Evolutionary conservation across 192 early-diverging fungal genomes (phyloP).

Genomic region (Jimgerdemannia lactiflua): DNA sequence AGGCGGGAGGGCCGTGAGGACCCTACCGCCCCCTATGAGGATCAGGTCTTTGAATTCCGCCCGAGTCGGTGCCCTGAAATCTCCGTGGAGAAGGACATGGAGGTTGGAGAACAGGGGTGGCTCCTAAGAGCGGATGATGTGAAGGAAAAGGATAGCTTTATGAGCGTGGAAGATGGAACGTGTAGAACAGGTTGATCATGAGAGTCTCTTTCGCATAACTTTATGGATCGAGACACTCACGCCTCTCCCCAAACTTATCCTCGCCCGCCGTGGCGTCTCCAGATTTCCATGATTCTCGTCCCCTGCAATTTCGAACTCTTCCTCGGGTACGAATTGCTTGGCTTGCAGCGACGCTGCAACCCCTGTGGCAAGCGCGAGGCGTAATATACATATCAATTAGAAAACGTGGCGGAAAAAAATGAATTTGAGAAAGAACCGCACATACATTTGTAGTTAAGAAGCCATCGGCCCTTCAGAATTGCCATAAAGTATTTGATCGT

Average conservation of each 20-base stretch:
- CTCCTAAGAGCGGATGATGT: neutral
- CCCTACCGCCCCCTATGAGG: neutral
- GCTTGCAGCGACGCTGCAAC: neutral
- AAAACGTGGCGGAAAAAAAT: neutral
- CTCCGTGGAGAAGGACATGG: neutral
- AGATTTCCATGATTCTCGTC: neutral
- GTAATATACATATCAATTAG: neutral
- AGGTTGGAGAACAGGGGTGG: neutral
- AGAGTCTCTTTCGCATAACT: too few species aligned
- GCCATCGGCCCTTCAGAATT: neutral
- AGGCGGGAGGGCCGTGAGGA: neutral
- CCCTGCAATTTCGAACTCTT: neutral
- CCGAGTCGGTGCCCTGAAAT: neutral
- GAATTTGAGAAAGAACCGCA: neutral
- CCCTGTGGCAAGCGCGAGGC: neutral
- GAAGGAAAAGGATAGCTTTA: too few species aligned
- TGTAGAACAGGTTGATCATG: too few species aligned
- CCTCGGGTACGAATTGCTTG: neutral
- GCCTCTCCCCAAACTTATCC: neutral
- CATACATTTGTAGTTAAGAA: constrained; percentile 3
- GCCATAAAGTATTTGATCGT: constrained; percentile 5
- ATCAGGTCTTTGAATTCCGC: neutral
- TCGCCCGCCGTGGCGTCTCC: constrained; percentile 1
- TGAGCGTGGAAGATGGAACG: neutral
- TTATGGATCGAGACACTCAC: neutral